Percentiles rank a stretch among this genome's conserved stretches.
These are phyloP conservation scores for Solidago caesia DNA, from an alignment of 129 eudicot genomes.

Conservation along the genomic window DNA sequence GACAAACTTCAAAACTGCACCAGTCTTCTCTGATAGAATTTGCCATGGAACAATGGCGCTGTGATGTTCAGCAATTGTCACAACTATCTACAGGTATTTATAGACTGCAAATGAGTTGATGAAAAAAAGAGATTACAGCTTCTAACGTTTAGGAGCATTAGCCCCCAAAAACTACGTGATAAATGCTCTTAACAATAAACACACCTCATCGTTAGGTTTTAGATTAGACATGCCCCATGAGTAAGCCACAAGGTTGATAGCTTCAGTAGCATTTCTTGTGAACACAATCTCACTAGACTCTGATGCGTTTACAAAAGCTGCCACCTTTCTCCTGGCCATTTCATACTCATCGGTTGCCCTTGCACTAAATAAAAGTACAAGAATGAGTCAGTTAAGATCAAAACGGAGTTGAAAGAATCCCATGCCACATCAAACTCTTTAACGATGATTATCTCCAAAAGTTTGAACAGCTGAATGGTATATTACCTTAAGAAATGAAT, in stretches of 20 bases:
- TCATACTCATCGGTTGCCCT: slow-evolving; percentile 93
- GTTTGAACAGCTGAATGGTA: neutral
- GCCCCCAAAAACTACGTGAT: neutral
- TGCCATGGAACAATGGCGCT: slow-evolving; percentile 99
- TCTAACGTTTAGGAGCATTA: neutral
- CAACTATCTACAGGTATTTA: slow-evolving; percentile 55
- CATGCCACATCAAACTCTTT: neutral
- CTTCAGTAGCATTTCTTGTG: slow-evolving; percentile 97
- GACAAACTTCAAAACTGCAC: slow-evolving; percentile 70
- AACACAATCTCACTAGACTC: slow-evolving; percentile 82
- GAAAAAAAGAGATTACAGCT: neutral
- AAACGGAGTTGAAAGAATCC: neutral
- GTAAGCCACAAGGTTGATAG: slow-evolving; percentile 93
- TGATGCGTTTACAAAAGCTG: slow-evolving; percentile 75
- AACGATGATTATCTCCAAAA: slow-evolving; percentile 1
- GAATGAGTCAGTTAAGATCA: neutral
- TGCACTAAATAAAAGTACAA: slow-evolving; percentile 49
- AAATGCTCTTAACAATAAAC: neutral
- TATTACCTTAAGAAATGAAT: slow-evolving; percentile 86
- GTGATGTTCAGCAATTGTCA: slow-evolving; percentile 94
- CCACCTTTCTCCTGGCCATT: slow-evolving; percentile 93
- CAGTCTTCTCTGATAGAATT: slow-evolving; percentile 82
- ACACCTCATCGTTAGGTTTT: slow-evolving; percentile 77
- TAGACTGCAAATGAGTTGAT: neutral
- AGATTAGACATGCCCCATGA: slow-evolving; percentile 87